phyloP scores from a whole-genome alignment of 805 yeast species.

The Suhomyces canberraensis region DNA sequence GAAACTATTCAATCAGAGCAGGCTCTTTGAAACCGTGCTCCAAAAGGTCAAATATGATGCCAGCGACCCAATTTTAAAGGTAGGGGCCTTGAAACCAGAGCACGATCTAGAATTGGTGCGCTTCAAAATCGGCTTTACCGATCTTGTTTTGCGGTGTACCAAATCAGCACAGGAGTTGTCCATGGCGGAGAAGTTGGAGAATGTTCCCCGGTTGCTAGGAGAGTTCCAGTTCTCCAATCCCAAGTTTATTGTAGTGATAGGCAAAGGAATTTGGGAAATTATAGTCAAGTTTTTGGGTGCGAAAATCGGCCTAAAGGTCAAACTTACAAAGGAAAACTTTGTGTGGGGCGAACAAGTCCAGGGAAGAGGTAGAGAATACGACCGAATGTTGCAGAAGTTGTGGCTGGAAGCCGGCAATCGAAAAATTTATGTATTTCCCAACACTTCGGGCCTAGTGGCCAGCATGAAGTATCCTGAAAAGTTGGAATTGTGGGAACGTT shows the following conservation, averaged over 20 bases:
- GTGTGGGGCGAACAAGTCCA: constrained; percentile 48
- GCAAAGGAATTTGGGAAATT: constrained; percentile 73
- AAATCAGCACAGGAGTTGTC: constrained; percentile 53
- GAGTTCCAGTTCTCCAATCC: constrained; percentile 43
- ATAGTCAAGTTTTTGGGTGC: constrained; percentile 36
- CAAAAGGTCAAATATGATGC: background rate
- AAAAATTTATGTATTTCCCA: constrained; percentile 60
- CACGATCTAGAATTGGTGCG: constrained; percentile 43
- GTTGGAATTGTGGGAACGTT: constrained; percentile 45
- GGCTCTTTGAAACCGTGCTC: constrained; percentile 31
- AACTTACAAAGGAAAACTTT: constrained; percentile 33
- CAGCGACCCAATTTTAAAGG: constrained; percentile 14
- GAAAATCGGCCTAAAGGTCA: constrained; percentile 22
- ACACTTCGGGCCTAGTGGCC: constrained; percentile 70
- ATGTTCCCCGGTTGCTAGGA: constrained; percentile 49
- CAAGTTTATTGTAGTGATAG: constrained; percentile 53
- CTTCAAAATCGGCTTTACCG: constrained; percentile 65
- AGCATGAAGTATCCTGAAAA: constrained; percentile 44
- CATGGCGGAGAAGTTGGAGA: constrained; percentile 48
- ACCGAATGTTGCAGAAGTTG: constrained; percentile 16
- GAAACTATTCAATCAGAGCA: constrained; percentile 56
- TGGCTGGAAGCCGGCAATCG: constrained; percentile 12
- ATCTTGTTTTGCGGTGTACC: constrained; percentile 64
- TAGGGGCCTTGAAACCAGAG: constrained; percentile 20
- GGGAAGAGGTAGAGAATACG: constrained; percentile 5